Base-by-base conservation (phyloP, 495 filamentous ascomycete genomes). In the Lophiotrema nucula region DNA sequence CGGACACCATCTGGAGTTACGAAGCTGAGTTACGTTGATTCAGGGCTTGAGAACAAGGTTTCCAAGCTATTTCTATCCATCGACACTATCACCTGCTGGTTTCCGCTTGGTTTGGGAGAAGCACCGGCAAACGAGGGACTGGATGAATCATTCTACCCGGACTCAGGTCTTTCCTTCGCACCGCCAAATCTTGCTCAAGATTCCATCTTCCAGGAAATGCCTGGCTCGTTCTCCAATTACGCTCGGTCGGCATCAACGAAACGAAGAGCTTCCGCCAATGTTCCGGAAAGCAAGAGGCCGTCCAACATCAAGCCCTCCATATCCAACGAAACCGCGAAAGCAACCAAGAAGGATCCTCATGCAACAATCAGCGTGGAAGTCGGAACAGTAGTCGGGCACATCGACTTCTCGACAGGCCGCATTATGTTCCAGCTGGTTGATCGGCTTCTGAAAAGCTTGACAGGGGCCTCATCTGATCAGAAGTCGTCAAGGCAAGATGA, bases 141-240 rank as follows among this genome's bases (percentile, higher is more conserved):
- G 3, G 44, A 42, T 12, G n/a, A 16, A 16, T 39, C 51, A 16
- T 15, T 21, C 2, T 3, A 15, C 2, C 53, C 54, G 2, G 39
- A 58, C n/a, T 23, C 39, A 49, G 47, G 16, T n/a, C 23, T 58
- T 16, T 13, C 42, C 13, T 58, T 66, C 24, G 18, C 28, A 10
- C 37, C 57, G 5, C 46, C 63, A 11, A 62, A 58, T 35, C 35
- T 61, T 11, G 63, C 22, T 13, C 44, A 63, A 41, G 59, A 67
- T 22, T 67, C 64, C 4, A 59, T 67, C 21, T 67, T 63, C 27
- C 67, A 66, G 25, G 54, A 59, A 24, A 67, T 73, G 51, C 70
- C 70, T 19, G 72, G 72, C 0, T 67, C 72, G 0, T 75, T 75
- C 55, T 75, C 73, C 0, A 47, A 54, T 22, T 74, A 75, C 47